Percentiles rank a stretch among this genome's conserved stretches.
These are phyloP conservation scores for Cytauxzoon felis DNA, from an alignment of 169 alveolate species.

Conservation along the genomic window DNA sequence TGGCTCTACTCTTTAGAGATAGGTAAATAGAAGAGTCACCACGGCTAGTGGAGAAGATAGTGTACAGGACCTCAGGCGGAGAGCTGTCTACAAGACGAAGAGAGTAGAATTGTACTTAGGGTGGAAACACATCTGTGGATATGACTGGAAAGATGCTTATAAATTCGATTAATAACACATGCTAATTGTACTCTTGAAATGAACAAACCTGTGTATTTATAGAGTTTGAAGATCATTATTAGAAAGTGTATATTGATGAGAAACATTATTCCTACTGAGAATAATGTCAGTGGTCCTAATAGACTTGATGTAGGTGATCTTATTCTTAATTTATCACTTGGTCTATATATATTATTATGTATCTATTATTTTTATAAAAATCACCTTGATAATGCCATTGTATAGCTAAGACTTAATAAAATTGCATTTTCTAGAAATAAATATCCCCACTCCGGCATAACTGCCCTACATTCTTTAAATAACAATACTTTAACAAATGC, in stretches of 20 bases:
- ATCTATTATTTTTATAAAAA: conserved; percentile 3
- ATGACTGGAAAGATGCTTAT: no score
- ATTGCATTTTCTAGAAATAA: conserved; percentile 74
- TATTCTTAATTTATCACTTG: conserved; percentile 70
- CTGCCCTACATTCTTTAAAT: conserved; percentile 72
- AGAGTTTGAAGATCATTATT: conserved; percentile 45
- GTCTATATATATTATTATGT: conserved; percentile 48
- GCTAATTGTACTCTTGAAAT: neutral
- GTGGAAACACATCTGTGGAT: no score
- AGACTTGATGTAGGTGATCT: conserved; percentile 83
- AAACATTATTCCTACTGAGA: conserved; percentile 73
- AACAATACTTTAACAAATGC: conserved; percentile 78
- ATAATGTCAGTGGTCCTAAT: conserved; percentile 78
- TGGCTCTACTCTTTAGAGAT: no score
- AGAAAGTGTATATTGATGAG: conserved; percentile 61
- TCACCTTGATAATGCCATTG: conserved; percentile 75
- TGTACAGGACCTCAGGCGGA: no score
- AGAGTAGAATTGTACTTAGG: no score
- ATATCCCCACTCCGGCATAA: conserved; percentile 84
- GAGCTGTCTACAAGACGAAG: no score
- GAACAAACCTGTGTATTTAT: conserved; percentile 12
- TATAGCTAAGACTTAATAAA: conserved; percentile 66
- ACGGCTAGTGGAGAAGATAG: no score
- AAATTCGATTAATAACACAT: neutral
- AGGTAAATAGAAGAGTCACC: no score